Percentiles rank a stretch among this genome's conserved stretches.
phyloP scores from a whole-genome alignment of 768 basidiomycete species.

The Leccinum aurantiacum region DNA sequence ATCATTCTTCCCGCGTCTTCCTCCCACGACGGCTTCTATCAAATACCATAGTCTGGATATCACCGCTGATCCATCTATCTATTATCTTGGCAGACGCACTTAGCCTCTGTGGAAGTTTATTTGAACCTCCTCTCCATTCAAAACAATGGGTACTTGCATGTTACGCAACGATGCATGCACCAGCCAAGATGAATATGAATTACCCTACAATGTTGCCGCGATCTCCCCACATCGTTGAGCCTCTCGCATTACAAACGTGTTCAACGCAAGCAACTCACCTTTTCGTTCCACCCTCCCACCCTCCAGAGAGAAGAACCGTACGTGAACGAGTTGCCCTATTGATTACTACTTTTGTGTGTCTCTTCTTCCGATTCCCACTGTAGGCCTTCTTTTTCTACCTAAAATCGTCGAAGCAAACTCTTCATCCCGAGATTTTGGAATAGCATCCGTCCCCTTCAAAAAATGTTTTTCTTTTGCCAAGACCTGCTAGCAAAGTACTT shows the following conservation, averaged over 20 bases:
- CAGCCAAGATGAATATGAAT: background rate
- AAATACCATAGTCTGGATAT: slow-evolving; percentile 21
- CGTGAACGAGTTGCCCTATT: too few relatives aligned
- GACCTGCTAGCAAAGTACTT: too few relatives aligned
- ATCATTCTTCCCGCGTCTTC: slow-evolving; percentile 18
- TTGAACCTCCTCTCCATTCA: background rate
- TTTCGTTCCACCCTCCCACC: too few relatives aligned
- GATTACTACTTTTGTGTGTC: too few relatives aligned
- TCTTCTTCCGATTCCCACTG: too few relatives aligned
- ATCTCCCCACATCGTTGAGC: slow-evolving; percentile 1
- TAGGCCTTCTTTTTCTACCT: too few relatives aligned
- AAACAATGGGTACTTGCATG: slow-evolving; percentile 2
- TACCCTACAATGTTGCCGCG: background rate
- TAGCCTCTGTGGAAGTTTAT: slow-evolving; percentile 6
- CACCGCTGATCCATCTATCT: slow-evolving; percentile 7
- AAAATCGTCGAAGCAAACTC: too few relatives aligned
- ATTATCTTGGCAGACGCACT: slow-evolving; percentile 7
- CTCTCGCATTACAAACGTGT: background rate
- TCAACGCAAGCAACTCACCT: background rate
- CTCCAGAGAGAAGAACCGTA: too few relatives aligned
- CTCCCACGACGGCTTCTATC: slow-evolving; percentile 20
- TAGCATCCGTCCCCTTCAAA: too few relatives aligned
- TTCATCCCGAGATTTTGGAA: too few relatives aligned
- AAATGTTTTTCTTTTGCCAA: too few relatives aligned
- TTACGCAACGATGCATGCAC: background rate